These are phyloP conservation scores for Pleurotus sapidus DNA, from an alignment of 768 basidiomycete species.

Conservation along the genomic window DNA sequence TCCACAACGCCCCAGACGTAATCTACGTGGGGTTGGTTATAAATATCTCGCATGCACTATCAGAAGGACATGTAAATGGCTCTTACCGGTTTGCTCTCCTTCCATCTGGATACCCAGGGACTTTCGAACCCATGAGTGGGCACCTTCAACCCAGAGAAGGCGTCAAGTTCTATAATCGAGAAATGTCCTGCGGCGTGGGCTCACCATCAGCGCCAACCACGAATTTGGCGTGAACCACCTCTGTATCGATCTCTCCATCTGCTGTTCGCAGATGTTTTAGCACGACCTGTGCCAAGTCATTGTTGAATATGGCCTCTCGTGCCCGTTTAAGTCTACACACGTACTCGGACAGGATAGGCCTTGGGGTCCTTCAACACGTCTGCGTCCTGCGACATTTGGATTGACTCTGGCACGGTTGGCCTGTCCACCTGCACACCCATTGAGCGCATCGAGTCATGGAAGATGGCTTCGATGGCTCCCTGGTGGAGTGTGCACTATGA, in stretches of 20 bases:
- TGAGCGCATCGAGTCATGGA: conserved; percentile 50
- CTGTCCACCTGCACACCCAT: conserved; percentile 48
- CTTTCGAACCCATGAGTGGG: conserved; percentile 84
- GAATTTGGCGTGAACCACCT: conserved; percentile 68
- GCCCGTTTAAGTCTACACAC: conserved; percentile 9
- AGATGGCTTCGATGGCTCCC: conserved; percentile 59
- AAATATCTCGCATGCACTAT: background rate
- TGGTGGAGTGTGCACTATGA: conserved; percentile 46
- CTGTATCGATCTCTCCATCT: conserved; percentile 35
- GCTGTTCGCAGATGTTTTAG: conserved; percentile 37
- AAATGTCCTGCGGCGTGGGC: conserved; percentile 1
- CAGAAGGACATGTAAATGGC: background rate
- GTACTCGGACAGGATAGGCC: conserved; percentile 34
- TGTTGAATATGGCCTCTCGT: background rate
- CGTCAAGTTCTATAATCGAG: background rate
- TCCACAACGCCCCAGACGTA: conserved; percentile 86
- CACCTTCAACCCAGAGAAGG: conserved; percentile 40
- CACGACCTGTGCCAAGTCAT: conserved; percentile 31
- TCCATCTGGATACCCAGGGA: conserved; percentile 64
- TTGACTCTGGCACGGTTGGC: conserved; percentile 44
- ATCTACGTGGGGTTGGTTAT: conserved; percentile 27
- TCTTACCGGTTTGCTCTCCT: conserved; percentile 57
- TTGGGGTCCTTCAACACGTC: conserved; percentile 38
- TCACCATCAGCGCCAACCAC: conserved; percentile 75
- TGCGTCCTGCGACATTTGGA: conserved; percentile 42